Conservation (phyloP, 2,329 filamentous ascomycete species). For the Seiridium cupressi region DNA sequence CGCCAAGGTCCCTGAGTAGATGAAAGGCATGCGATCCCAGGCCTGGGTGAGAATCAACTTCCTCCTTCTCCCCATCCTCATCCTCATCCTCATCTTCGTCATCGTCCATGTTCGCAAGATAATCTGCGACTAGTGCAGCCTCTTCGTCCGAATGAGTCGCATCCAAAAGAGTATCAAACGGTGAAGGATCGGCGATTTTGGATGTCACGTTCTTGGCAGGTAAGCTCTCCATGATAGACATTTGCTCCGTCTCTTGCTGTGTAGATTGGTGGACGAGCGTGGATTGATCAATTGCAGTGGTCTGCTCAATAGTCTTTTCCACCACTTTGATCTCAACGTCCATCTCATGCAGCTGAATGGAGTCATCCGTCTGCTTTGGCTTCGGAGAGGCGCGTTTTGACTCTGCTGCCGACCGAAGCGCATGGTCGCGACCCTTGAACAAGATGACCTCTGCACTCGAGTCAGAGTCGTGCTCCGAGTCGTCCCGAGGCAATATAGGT, state of each 20-base stretch:
- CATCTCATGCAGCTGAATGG: conserved; percentile 22
- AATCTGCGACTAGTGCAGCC: conserved; percentile 63
- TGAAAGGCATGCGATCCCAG: conserved; percentile 24
- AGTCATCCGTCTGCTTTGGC: conserved; percentile 1
- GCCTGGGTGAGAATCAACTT: conserved; percentile 12
- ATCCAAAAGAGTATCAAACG: conserved; percentile 2
- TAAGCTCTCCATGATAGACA: neutral
- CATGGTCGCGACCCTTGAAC: conserved; percentile 55
- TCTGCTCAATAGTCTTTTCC: conserved; percentile 13
- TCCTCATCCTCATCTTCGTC: conserved; percentile 21
- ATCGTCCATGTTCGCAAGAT: conserved; percentile 63
- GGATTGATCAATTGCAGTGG: neutral
- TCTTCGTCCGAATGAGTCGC: conserved; percentile 36
- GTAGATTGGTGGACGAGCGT: neutral
- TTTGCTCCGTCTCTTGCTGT: neutral
- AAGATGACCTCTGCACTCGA: conserved; percentile 75
- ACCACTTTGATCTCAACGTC: conserved; percentile 30
- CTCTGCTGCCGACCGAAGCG: conserved; percentile 17
- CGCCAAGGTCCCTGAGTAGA: conserved; percentile 40
- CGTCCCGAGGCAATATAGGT: conserved; percentile 13
- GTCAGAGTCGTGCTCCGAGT: conserved; percentile 36
- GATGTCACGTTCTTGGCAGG: neutral
- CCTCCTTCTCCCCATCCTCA: conserved; percentile 19
- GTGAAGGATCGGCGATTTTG: neutral
- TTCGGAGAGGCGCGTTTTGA: conserved; percentile 12